Conservation (phyloP, 2,329 filamentous ascomycete species). For the Dactylellina leptospora region DNA sequence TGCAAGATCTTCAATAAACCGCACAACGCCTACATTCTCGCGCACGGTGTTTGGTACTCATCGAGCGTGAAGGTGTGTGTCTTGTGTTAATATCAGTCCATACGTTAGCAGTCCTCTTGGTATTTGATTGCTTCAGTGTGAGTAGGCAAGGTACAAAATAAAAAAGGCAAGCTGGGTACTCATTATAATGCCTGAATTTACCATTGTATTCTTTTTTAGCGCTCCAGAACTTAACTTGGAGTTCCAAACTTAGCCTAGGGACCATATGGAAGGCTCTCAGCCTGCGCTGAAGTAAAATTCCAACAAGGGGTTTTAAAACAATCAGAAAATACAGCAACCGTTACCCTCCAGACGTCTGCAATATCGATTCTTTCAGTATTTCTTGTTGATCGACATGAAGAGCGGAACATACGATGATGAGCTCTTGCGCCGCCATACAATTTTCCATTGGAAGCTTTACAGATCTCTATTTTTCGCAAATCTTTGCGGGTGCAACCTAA, state of each 20-base stretch:
- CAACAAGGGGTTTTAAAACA: neutral
- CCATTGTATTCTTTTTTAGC: too few species aligned
- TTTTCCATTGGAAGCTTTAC: slow-evolving; percentile 5
- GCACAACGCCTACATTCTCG: too few species aligned
- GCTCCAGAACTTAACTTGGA: too few species aligned
- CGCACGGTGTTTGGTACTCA: too few species aligned
- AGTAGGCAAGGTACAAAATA: too few species aligned
- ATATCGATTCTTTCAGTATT: neutral
- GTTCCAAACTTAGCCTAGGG: neutral
- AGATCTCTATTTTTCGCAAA: slow-evolving; percentile 4
- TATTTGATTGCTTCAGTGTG: too few species aligned
- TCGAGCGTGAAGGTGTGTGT: too few species aligned
- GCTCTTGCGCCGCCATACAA: neutral
- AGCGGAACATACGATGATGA: slow-evolving; percentile 2
- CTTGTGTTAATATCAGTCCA: too few species aligned
- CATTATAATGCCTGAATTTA: too few species aligned
- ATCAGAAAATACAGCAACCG: neutral
- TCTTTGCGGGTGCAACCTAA: slow-evolving; percentile 1
- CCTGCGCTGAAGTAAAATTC: neutral
- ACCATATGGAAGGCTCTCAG: neutral
- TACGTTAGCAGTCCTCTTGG: too few species aligned
- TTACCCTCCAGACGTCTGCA: neutral
- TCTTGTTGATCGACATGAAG: neutral
- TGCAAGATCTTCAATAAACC: too few species aligned
- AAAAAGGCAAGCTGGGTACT: too few species aligned